Percentiles rank a stretch among this genome's conserved stretches.
Conservation (phyloP, 176 grass and related monocot species). For the Hyparrhenia diplandra region DNA sequence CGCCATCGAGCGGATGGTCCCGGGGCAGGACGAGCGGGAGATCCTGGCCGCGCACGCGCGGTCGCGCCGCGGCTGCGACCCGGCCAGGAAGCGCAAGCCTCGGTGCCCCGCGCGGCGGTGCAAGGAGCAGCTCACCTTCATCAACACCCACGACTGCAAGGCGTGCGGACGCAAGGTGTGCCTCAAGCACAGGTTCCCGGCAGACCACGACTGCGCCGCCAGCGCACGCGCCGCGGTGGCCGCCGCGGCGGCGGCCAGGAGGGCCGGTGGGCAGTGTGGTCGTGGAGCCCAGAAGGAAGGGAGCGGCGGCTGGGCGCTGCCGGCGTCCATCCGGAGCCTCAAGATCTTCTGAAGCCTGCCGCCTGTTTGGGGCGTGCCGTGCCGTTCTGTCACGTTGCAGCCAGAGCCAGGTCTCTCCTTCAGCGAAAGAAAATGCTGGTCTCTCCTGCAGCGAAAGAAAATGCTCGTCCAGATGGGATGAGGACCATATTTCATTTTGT, state of each 20-base stretch:
- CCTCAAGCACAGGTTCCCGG: slow-evolving; percentile 65
- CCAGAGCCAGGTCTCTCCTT: too few species aligned
- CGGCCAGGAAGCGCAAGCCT: slow-evolving; percentile 56
- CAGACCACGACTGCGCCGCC: slow-evolving; percentile 46
- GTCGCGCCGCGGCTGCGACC: slow-evolving; percentile 56
- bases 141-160: slow-evolving; percentile 51
- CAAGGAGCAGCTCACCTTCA: slow-evolving; percentile 74
- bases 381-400: neutral
- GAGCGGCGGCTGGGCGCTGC: neutral
- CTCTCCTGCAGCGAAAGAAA: too few species aligned
- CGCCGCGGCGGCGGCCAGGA: slow-evolving; percentile 13
- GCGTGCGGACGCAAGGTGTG: slow-evolving; percentile 50
- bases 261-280: slow-evolving; percentile 16
- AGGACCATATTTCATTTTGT: too few species aligned
- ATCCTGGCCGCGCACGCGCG: slow-evolving; percentile 37
- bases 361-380: too few species aligned
- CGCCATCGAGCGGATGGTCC: slow-evolving; percentile 49
- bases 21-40: slow-evolving; percentile 23
- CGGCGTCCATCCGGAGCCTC: neutral
- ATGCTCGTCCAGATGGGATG: too few species aligned
- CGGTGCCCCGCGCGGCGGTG: slow-evolving; percentile 60
- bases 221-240: neutral
- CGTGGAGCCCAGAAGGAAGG: slow-evolving; percentile 23
- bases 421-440: too few species aligned
- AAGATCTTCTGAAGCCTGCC: slow-evolving; percentile 27